Conservation (phyloP, 306 rosid species). For the Cyclanthera cordifolia region DNA sequence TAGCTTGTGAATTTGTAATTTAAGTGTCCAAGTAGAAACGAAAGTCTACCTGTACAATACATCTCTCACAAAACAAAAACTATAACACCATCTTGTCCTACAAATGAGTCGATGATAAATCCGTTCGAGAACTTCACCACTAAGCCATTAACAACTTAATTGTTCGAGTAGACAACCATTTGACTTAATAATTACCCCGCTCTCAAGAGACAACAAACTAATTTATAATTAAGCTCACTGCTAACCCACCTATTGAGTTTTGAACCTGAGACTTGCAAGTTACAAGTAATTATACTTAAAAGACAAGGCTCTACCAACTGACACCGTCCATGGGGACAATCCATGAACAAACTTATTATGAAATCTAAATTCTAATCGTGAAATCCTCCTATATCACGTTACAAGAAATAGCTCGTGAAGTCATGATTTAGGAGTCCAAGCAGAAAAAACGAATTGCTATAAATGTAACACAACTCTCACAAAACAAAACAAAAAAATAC, state of each 20-base stretch:
- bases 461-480: neutral
- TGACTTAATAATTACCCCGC: no score
- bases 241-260: no score
- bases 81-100: neutral
- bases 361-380: neutral
- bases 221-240: no score
- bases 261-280: no score
- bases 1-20: neutral
- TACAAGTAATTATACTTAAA: no score
- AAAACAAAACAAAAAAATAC: neutral
- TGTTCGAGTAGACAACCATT: no score
- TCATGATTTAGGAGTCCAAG: neutral
- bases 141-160: neutral
- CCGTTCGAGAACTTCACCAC: neutral
- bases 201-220: no score
- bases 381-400: neutral
- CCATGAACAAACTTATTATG: neutral
- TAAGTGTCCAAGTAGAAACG: neutral
- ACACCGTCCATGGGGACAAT: no score
- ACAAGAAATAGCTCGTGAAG: slow-evolving; percentile 4
- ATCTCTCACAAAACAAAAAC: neutral
- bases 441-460: slow-evolving; percentile 1
- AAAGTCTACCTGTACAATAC: neutral
- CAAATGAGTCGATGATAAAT: neutral
- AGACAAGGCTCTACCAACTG: no score